Conservation (phyloP, 176 grass and related monocot genomes). For the Zoysia japonica region DNA sequence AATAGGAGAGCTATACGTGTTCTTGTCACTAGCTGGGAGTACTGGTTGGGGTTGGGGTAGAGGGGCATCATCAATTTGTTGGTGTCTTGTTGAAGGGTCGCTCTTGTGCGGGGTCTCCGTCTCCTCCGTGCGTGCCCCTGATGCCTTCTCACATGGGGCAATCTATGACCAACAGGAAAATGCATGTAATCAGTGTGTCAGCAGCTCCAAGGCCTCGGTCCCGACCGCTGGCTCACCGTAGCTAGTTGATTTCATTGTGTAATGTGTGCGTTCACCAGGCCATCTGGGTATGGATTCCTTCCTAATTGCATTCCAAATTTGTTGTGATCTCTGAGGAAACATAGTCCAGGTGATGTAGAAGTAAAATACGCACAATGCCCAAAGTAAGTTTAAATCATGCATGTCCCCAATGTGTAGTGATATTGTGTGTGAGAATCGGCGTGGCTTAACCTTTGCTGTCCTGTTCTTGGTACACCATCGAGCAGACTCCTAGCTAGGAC, state of each 20-base stretch:
- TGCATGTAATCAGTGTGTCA: neutral
- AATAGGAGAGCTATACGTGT: neutral
- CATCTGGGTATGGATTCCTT: neutral
- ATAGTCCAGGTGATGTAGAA: neutral
- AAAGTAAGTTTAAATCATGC: neutral
- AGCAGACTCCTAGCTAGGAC: neutral
- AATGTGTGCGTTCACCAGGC: too few relatives aligned
- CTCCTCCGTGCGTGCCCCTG: neutral
- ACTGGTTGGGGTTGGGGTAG: neutral
- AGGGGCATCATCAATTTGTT: neutral
- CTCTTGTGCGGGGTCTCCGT: neutral
- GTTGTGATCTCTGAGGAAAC: neutral
- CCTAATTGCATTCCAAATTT: neutral
- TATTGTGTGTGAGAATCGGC: neutral
- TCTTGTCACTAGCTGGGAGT: conserved; percentile 17
- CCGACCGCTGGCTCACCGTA: neutral
- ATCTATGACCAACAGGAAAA: conserved; percentile 26
- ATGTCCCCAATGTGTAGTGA: neutral
- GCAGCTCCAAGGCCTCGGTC: neutral
- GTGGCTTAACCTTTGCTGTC: conserved; percentile 21
- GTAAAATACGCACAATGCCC: too few relatives aligned
- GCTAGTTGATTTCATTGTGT: too few relatives aligned
- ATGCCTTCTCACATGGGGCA: conserved; percentile 30
- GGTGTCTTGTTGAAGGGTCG: conserved; percentile 17
- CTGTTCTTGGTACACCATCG: conserved; percentile 7